These are phyloP conservation scores for Geotrichum siamense DNA, from an alignment of 1,139 yeast species.

Conservation along the genomic window DNA sequence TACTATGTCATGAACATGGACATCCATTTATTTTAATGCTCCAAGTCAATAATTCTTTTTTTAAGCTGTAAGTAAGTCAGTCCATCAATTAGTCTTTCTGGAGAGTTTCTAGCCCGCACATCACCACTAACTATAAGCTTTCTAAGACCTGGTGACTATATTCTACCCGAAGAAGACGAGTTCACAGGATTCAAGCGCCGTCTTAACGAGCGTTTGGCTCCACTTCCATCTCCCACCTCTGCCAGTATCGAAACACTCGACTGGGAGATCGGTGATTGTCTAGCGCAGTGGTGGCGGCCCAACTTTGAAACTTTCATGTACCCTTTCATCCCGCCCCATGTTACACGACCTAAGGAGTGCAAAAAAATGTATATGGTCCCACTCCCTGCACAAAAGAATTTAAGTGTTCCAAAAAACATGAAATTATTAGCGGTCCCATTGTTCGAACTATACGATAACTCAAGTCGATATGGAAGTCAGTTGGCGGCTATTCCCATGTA, in stretches of 20 bases:
- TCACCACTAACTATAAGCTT: no score
- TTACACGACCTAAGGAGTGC: conserved; percentile 35
- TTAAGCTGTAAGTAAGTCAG: conserved; percentile 24
- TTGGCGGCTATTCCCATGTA: conserved; percentile 33
- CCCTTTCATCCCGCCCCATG: conserved; percentile 37
- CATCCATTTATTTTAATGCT: conserved; percentile 35
- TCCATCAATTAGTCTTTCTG: not conserved
- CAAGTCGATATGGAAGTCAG: conserved; percentile 33
- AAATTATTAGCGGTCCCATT: conserved; percentile 34
- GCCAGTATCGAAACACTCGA: conserved; percentile 22
- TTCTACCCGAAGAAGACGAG: conserved; percentile 33
- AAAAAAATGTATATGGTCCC: conserved; percentile 33
- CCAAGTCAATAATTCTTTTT: conserved; percentile 31
- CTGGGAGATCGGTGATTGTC: conserved; percentile 34
- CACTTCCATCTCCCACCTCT: conserved; percentile 20
- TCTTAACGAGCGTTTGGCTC: conserved; percentile 29
- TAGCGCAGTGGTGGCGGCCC: conserved; percentile 39
- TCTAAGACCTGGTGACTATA: conserved; percentile 35
- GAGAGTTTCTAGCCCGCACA: not conserved
- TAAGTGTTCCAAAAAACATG: conserved; percentile 32
- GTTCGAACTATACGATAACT: conserved; percentile 35
- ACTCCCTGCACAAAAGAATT: conserved; percentile 29
- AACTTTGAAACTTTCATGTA: conserved; percentile 34
- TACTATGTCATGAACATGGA: conserved; percentile 35
- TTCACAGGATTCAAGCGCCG: conserved; percentile 28